Evolutionary conservation across 768 basidiomycete species (phyloP), one percentile per base, ranked within the genome.

Genomic region (Termitomyces sp.): DNA sequence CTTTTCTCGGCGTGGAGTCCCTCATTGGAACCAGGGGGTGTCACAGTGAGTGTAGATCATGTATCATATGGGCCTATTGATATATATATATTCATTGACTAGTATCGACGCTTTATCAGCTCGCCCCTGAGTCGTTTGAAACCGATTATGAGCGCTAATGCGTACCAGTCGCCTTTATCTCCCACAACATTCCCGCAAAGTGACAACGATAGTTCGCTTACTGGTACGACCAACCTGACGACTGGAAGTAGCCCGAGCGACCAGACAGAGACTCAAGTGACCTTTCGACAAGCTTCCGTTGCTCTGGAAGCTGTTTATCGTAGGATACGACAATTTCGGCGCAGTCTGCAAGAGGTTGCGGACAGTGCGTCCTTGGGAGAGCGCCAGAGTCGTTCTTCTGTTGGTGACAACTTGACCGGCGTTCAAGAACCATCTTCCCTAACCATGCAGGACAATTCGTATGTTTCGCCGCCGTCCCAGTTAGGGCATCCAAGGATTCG

Each of bases 221-320:
- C 50, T 38, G 43, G 48, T 20, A 44, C 43, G 16, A 36, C 40
- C 30, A 57, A 30, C 11, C 40, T 54, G n/a, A 48, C 48, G n/a
- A 33, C 55, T 6, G 49, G 59, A 35, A 45, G 45, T 20, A 61
- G 48, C 8, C 47, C 56, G 13, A 56, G 28, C 22, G 62, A 60
- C 20, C 71, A 61, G 41, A 55, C 56, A 43, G 69, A 71, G 36
- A 70, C 73, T 49, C 74, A 74, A 55, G 66, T 66, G 47, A 76
- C 63, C 64, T 68, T 83, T 32, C 78, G 78, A 35, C 74, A 77
- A 55, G 80, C 82, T n/a, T 77, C 82, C 41, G 70, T 72, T n/a
- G 79, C 79, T 7, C 70, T 85, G 40, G 80, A 83, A 54, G 75
- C 77, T 36, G 83, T 81, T 22, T 83, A 81, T 67, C 75, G 72